Percentiles rank a stretch among this genome's conserved stretches.
These are phyloP conservation scores for Castanospermum australe DNA, from an alignment of 306 rosid genomes.

Conservation along the genomic window DNA sequence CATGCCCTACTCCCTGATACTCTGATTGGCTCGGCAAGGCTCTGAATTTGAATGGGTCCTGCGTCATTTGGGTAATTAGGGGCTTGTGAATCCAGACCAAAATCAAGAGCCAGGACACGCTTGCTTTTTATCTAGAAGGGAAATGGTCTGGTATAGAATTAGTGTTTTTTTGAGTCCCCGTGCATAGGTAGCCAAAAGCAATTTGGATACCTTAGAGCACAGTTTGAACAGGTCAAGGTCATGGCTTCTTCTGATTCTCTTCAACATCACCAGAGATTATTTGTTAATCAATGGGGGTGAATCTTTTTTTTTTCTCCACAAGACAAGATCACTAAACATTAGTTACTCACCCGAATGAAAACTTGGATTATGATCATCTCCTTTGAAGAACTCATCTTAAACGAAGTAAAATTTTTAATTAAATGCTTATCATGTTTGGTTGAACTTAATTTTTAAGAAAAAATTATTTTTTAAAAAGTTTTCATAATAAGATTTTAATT, in stretches of 20 bases:
- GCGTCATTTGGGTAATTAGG: neutral
- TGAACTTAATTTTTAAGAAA: too few relatives aligned
- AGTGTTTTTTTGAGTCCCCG: too few relatives aligned
- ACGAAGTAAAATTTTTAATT: too few relatives aligned
- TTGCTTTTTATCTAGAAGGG: neutral
- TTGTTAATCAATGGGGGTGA: too few relatives aligned
- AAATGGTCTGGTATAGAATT: neutral
- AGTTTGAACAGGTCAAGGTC: neutral
- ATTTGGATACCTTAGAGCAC: neutral
- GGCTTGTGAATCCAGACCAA: neutral
- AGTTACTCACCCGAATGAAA: too few relatives aligned
- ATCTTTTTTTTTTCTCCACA: too few relatives aligned
- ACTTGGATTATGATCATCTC: too few relatives aligned
- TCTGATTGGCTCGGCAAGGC: neutral
- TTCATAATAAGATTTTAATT: too few relatives aligned
- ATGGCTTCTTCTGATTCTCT: neutral
- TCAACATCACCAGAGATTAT: neutral
- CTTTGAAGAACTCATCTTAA: too few relatives aligned
- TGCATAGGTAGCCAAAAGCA: neutral
- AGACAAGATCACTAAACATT: too few relatives aligned
- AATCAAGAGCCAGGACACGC: neutral
- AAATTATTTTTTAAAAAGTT: too few relatives aligned
- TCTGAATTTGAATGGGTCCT: neutral
- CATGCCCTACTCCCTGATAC: neutral
- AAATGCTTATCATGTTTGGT: too few relatives aligned